Percentiles rank a stretch among this genome's conserved stretches.
These are phyloP conservation scores for Meyerozyma smithsonii DNA, from an alignment of 1,139 yeast species.

Conservation along the genomic window DNA sequence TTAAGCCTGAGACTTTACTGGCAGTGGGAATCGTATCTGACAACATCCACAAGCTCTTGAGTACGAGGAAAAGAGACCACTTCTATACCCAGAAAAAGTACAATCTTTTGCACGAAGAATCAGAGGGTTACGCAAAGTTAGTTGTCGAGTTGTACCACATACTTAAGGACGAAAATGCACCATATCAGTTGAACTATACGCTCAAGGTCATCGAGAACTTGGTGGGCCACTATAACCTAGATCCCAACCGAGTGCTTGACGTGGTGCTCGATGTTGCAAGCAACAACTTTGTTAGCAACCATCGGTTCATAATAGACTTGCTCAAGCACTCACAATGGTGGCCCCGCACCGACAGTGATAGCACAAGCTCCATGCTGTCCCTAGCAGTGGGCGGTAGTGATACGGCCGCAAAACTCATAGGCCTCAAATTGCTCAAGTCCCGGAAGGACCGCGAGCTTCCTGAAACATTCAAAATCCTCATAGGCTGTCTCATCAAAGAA, in stretches of 20 bases:
- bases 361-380: conserved; percentile 21
- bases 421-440: conserved; percentile 45
- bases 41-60: conserved; percentile 36
- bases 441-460: conserved; percentile 31
- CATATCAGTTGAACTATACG: conserved; percentile 42
- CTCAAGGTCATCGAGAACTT: conserved; percentile 50
- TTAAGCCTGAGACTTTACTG: conserved; percentile 33
- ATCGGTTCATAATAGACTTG: conserved; percentile 44
- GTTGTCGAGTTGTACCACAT: conserved; percentile 48
- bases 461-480: conserved; percentile 43
- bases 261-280: conserved; percentile 50
- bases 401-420: conserved; percentile 57
- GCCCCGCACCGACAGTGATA: conserved; percentile 44
- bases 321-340: conserved; percentile 59
- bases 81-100: conserved; percentile 67
- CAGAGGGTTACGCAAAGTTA: conserved; percentile 76
- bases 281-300: conserved; percentile 40
- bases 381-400: conserved; percentile 43
- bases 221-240: conserved; percentile 76
- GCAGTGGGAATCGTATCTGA: conserved; percentile 36
- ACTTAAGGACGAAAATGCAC: conserved; percentile 36
- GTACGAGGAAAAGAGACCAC: conserved; percentile 46
- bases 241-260: conserved; percentile 69
- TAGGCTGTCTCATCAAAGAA: conserved; percentile 57
- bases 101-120: conserved; percentile 72